Percentiles rank a stretch among this genome's conserved stretches.
phyloP scores from a whole-genome alignment of 2,329 filamentous ascomycete genomes.

The Aspergillus texensis region DNA sequence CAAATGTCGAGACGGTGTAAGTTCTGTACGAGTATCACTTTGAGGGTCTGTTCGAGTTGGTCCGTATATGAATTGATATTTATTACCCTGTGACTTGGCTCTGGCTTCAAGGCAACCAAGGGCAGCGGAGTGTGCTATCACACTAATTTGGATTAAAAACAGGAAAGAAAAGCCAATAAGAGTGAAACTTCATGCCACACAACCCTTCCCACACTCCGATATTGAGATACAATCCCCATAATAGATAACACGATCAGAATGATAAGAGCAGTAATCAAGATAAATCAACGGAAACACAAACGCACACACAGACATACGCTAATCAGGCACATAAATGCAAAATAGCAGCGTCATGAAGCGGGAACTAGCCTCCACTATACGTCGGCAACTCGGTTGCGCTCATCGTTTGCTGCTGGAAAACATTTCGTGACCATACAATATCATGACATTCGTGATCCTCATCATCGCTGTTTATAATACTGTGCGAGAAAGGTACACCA shows the following conservation, averaged over 20 bases:
- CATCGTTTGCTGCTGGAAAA: conserved; percentile 24
- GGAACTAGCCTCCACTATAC: conserved; percentile 27
- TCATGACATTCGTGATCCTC: conserved; percentile 47
- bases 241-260: neutral
- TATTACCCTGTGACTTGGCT: neutral
- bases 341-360: conserved; percentile 21
- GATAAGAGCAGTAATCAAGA: conserved; percentile 6
- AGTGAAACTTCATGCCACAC: conserved; percentile 20
- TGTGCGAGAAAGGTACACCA: conserved; percentile 43
- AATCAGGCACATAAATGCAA: conserved; percentile 23
- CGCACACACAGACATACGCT: conserved; percentile 13
- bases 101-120: neutral
- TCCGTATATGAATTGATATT: conserved; percentile 4
- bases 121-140: conserved; percentile 2
- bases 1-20: neutral
- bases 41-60: neutral
- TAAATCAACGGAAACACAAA: conserved; percentile 4
- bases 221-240: conserved; percentile 8
- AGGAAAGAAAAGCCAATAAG: conserved; percentile 16
- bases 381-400: conserved; percentile 28
- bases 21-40: neutral
- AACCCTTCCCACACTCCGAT: conserved; percentile 18
- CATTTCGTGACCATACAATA: conserved; percentile 40
- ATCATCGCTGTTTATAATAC: conserved; percentile 41
- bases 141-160: neutral